phyloP scores from a whole-genome alignment of 192 early-diverging fungal species.

The Backusella australiensis region DNA sequence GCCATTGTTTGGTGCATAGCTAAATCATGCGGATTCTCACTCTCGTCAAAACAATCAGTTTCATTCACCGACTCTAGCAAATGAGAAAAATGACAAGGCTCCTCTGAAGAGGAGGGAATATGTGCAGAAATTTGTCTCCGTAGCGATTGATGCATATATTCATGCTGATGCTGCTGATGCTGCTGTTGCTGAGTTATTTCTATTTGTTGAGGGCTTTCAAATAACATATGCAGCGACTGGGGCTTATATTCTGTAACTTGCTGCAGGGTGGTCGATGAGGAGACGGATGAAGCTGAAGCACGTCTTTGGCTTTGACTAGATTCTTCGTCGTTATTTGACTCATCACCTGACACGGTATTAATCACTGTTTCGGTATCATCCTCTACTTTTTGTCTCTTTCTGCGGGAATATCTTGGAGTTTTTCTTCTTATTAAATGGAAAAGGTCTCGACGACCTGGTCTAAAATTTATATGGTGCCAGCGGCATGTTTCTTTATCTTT shows the following conservation, averaged over 20 bases:
- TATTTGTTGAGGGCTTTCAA: slow-evolving; percentile 2
- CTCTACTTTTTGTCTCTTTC: slow-evolving; percentile 28
- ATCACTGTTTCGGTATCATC: slow-evolving; percentile 21
- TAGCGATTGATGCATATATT: not conserved
- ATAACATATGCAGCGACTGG: not conserved
- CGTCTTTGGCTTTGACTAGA: slow-evolving; percentile 13
- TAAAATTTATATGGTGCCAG: slow-evolving; percentile 44
- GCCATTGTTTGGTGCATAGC: slow-evolving; percentile 11
- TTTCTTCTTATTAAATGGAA: slow-evolving; percentile 43
- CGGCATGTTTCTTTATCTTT: slow-evolving; percentile 42
- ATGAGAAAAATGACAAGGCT: slow-evolving; percentile 1
- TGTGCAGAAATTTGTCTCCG: slow-evolving; percentile 6
- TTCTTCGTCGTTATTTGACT: slow-evolving; percentile 23
- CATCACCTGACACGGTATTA: slow-evolving; percentile 19
- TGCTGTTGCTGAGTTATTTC: slow-evolving; percentile 10
- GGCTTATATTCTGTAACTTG: slow-evolving; percentile 2
- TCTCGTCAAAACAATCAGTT: not conserved
- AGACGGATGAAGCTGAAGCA: slow-evolving; percentile 5
- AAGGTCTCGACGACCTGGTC: slow-evolving; percentile 39
- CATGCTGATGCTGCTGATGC: not conserved
- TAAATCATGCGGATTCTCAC: slow-evolving; percentile 5
- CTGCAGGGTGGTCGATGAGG: slow-evolving; percentile 1
- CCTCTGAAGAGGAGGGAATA: not conserved
- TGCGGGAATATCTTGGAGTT: slow-evolving; percentile 30
- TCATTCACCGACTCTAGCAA: not conserved